phyloP scores from a whole-genome alignment of 805 yeast genomes.

The Spathaspora sp. region DNA sequence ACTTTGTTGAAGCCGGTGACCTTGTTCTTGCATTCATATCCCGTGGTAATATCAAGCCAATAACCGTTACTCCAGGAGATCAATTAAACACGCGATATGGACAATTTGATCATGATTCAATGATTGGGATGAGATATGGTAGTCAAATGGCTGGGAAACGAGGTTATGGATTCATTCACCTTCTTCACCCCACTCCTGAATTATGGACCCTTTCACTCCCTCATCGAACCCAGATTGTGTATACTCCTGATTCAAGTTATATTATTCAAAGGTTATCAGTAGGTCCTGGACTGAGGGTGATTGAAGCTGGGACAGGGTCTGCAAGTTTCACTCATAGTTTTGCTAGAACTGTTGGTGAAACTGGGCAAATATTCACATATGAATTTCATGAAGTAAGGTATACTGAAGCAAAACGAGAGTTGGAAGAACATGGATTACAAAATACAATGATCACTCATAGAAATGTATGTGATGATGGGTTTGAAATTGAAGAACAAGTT shows the following conservation, averaged over 20 bases:
- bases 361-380: constrained; percentile 72
- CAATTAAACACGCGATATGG: constrained; percentile 85
- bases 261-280: constrained; percentile 80
- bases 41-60: constrained; percentile 74
- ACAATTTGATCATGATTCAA: constrained; percentile 73
- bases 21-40: constrained; percentile 83
- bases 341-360: constrained; percentile 65
- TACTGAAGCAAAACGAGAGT: constrained; percentile 73
- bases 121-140: constrained; percentile 83
- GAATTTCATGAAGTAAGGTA: constrained; percentile 90
- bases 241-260: constrained; percentile 91
- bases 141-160: constrained; percentile 73
- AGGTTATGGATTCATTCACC: constrained; percentile 82
- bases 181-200: constrained; percentile 91
- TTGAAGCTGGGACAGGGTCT: constrained; percentile 98
- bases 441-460: constrained; percentile 76
- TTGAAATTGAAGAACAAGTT: constrained; percentile 42
- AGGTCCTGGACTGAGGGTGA: constrained; percentile 69
- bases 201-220: constrained; percentile 95
- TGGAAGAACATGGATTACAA: constrained; percentile 65
- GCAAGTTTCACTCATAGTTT: constrained; percentile 94
- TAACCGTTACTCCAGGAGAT: constrained; percentile 56
- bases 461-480: constrained; percentile 90
- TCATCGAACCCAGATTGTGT: constrained; percentile 96
- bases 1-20: constrained; percentile 78